Evolutionary conservation across 129 eudicot genomes (phyloP), one percentile per base, ranked within the genome.

Genomic region (Pittosporum tobira): DNA sequence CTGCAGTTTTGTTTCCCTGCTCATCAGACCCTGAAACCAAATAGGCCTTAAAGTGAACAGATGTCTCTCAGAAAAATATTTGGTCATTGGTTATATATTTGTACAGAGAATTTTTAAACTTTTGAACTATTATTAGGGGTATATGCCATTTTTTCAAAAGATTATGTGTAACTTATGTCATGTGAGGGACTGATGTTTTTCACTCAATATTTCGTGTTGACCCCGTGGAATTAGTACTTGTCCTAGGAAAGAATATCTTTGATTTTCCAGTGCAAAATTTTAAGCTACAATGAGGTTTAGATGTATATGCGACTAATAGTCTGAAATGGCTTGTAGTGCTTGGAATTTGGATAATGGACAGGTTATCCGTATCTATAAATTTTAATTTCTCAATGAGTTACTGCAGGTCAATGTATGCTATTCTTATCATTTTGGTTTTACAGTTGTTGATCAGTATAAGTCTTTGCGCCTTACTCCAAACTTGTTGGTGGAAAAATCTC

Each of bases 401-500:
- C 13, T 24, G 16, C 13, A 19, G 6, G 14, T 50, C 29, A 50
- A 22, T 24, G 0, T 23, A 7, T 31, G 11, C 26, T 47, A 12
- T 21, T 26, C 63, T 57, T 61, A 31, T 11, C 27, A 40, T 28
- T 50, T 75, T 80, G 57, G 38, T 43, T 67, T 57, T 77, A 79
- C 89, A 91, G 98, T 57, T 72, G 83, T 83, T 60, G 78, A 71
- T 12, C 76, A 75, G 53, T 53, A 63, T 61, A 58, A 81, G 13
- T 70, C 65, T 20, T 66, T 87, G 71, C 73, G 73, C 56, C 47
- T 87, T 23, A 66, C 80, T n/a, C 99, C 99, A 18, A 70, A 74
- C 31, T 63, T 84, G 61, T 54, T 58, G 38, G 81, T 87, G 26
- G 87, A 74, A 62, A 71, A 71, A 14, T 83, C 96, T 50, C 99